Evolutionary conservation across 2,329 filamentous ascomycete genomes (phyloP).

Genomic region (Verticillium nonalfalfae): DNA sequence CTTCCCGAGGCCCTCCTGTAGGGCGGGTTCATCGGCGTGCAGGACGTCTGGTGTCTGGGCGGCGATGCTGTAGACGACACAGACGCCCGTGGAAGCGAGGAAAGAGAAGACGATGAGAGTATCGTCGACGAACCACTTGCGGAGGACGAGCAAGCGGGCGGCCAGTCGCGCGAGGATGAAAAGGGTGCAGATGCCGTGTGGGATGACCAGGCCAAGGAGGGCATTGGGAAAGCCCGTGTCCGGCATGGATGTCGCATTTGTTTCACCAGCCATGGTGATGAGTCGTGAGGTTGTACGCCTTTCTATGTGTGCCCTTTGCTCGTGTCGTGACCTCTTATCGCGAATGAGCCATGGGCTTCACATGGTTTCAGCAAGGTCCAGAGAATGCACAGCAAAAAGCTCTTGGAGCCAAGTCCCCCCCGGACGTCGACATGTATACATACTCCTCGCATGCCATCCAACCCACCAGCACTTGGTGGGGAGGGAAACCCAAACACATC

Average conservation of each 20-base stretch:
- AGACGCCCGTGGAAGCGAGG: slow-evolving; percentile 23
- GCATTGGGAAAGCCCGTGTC: slow-evolving; percentile 15
- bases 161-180: slow-evolving; percentile 18
- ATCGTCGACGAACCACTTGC: slow-evolving; percentile 26
- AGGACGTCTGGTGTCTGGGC: slow-evolving; percentile 15
- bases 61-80: slow-evolving; percentile 22
- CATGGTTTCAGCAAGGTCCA: background rate
- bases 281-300: background rate
- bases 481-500: background rate
- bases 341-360: background rate
- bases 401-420: background rate
- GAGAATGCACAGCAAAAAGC: background rate
- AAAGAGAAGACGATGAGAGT: slow-evolving; percentile 23
- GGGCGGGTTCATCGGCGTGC: slow-evolving; percentile 3
- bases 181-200: slow-evolving; percentile 23
- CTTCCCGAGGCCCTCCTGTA: slow-evolving; percentile 1
- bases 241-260: background rate
- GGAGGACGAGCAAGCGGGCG: slow-evolving; percentile 20
- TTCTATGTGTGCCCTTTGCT: background rate
- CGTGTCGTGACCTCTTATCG: background rate
- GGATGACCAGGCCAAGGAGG: slow-evolving; percentile 23
- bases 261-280: background rate
- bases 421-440: background rate
- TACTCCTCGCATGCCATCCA: background rate
- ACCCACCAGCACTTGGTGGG: background rate